These are phyloP conservation scores for Russula virescens DNA, from an alignment of 768 basidiomycete genomes.

Conservation along the genomic window DNA sequence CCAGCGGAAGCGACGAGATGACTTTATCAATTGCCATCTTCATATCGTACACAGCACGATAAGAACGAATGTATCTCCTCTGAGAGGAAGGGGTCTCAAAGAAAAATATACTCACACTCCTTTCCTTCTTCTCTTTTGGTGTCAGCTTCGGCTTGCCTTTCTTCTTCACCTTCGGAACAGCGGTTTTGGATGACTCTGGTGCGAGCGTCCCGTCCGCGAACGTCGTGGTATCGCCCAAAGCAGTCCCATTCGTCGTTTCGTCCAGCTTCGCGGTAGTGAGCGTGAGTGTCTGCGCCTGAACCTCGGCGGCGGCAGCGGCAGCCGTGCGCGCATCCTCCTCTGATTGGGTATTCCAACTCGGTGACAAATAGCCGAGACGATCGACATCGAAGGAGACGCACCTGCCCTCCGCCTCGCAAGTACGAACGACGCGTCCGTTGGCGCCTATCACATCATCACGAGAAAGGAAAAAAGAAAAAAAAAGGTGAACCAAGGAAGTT, in stretches of 20 bases:
- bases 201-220: constrained; percentile 37
- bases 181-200: constrained; percentile 30
- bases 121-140: constrained; percentile 79
- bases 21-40: constrained; percentile 64
- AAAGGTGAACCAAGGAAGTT: background rate
- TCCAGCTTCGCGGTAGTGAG: constrained; percentile 31
- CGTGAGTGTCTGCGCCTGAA: constrained; percentile 37
- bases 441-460: constrained; percentile 22
- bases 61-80: background rate
- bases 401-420: constrained; percentile 58
- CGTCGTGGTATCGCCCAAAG: constrained; percentile 33
- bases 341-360: constrained; percentile 28
- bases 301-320: constrained; percentile 38
- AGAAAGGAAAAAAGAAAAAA: background rate
- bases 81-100: background rate
- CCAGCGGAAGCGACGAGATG: constrained; percentile 73
- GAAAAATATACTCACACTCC: constrained; percentile 45
- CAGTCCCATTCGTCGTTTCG: constrained; percentile 31
- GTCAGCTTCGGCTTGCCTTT: constrained; percentile 62
- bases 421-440: constrained; percentile 35
- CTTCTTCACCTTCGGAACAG: constrained; percentile 37
- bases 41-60: background rate
- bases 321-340: constrained; percentile 57
- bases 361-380: background rate
- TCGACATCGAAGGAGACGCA: constrained; percentile 28